A percentile compares a stretch with the other conserved stretches of the same genome.
Conservation (phyloP, 164 flowering plant genomes). For the Akebia trifoliata region DNA sequence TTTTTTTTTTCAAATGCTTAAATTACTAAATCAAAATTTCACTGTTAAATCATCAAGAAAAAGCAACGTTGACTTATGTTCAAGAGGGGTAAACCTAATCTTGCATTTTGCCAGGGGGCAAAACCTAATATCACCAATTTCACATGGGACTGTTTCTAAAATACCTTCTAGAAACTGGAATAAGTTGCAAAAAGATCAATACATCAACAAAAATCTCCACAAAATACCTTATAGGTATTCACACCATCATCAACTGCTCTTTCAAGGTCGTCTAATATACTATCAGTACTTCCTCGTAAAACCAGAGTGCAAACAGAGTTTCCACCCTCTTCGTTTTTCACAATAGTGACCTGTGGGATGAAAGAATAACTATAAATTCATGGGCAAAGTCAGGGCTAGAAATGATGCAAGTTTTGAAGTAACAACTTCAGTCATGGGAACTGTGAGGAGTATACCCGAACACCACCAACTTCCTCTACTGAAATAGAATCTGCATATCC, state of each 20-base stretch:
- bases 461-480: conserved; percentile 95
- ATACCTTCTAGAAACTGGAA: no score
- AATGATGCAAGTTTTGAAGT: not conserved
- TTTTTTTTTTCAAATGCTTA: no score
- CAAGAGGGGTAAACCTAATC: no score
- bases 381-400: not conserved
- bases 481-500: conserved; percentile 88
- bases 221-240: conserved; percentile 79
- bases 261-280: conserved; percentile 98
- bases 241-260: conserved; percentile 99
- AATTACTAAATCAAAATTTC: no score
- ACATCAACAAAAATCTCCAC: no score
- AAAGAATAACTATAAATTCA: not conserved
- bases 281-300: conserved; percentile 92
- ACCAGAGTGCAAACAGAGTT: conserved; percentile 82
- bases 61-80: no score
- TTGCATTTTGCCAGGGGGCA: no score
- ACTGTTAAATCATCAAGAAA: no score
- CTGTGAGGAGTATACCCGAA: conserved; percentile 43
- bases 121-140: no score
- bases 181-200: no score
- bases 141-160: no score
- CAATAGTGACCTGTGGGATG: conserved; percentile 65
- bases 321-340: conserved; percentile 91
- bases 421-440: not conserved